Evolutionary conservation across 2,329 filamentous ascomycete species (phyloP), one percentile per base, ranked within the genome.

Genomic region (Zarea fungicola): DNA sequence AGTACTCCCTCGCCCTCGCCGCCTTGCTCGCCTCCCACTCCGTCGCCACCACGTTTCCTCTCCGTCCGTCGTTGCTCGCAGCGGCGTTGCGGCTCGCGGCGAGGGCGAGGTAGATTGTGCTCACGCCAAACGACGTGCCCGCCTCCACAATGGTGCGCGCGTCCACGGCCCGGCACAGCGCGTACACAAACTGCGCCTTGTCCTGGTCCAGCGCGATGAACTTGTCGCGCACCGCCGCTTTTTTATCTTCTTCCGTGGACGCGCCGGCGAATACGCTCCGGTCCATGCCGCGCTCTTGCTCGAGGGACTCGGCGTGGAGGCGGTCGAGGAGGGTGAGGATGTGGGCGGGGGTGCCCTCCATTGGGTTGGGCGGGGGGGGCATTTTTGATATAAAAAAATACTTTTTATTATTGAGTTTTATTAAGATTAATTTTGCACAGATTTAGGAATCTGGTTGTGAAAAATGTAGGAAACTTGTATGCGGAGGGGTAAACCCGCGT

Each of bases 21-120:
- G 76, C 76, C 60, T 81, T 82, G 4, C 54, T 57, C 1, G 62
- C 58, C 59, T 82, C 79, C 23, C 78, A 72, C 61, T 82, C 78
- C 0, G 78, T 82, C 1, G 72, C 78, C 54, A 81, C 74, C 1
- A 82, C 77, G 21, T 19, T 48, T 3, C 39, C 40, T 32, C 9
- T n/a, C 11, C 25, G 40, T 10, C 49, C 49, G 11, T 6, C 5
- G 16, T 39, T 42, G 8, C 42, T 48, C 5, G 45, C 45, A 4
- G 47, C 49, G 7, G 42, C 45, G 7, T 75, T 78, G 48, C 74
- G 66, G 0, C 66, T 67, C 1, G 76, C 74, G 0, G 77, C 78
- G 7, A 81, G 62, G 0, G 77, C 76, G 7, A 82, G 70, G 53
- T 80, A 82, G 45, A 82, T 79, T 0, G 78, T 81, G 48, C 73